Base-by-base conservation (phyloP, 176 grass and related monocot genomes). In the Guadua angustifolia region DNA sequence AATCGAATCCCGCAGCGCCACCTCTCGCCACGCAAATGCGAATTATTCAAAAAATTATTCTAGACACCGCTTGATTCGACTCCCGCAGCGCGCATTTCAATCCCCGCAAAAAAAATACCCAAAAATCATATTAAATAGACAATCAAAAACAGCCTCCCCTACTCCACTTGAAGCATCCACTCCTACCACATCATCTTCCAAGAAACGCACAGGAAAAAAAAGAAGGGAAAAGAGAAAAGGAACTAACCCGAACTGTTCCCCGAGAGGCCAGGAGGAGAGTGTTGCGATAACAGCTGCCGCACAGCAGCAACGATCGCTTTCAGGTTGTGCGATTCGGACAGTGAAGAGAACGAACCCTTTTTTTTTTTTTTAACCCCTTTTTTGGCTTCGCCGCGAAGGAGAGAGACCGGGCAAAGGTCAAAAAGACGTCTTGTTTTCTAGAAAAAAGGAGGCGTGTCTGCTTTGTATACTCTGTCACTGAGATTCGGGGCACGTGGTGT, bases 301-400 rank as follows among this genome's bases (percentile, higher is more conserved):
- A 16, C 36, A 15, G 77, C n/a, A 3, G 52, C 53, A 9, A 24
- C 79, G 45, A 68, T 81, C 78, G 60, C 78, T 82, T 75, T 79
- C 76, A 36, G 59, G 21, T 22, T 71, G 76, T 63, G 29, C 36
- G 70, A 81, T 81, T 82, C 73, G 38, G 62, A 59, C 72, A 69
- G 63, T 45, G 64, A 29, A 19, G 71, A 60, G 77, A 50, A 58
- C 45, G 29, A 75, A 51, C 0, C 6, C 36, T 52, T 53, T 29
- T 2, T 10, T 4, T 17, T 1, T 6, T 15, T 51, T 60, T 21
- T 26, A 6, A 7, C 4, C 29, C 26, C 10, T 10, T 52, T 39
- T 18, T 77, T 82, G 21, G 65, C 83, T 82, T 90, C 79, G 73
- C 79, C 65, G 83, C 83, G 35, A 86, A 63, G 82, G 58, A 5